phyloP scores from a whole-genome alignment of 2,329 filamentous ascomycete species.

The Madurella fahalii region DNA sequence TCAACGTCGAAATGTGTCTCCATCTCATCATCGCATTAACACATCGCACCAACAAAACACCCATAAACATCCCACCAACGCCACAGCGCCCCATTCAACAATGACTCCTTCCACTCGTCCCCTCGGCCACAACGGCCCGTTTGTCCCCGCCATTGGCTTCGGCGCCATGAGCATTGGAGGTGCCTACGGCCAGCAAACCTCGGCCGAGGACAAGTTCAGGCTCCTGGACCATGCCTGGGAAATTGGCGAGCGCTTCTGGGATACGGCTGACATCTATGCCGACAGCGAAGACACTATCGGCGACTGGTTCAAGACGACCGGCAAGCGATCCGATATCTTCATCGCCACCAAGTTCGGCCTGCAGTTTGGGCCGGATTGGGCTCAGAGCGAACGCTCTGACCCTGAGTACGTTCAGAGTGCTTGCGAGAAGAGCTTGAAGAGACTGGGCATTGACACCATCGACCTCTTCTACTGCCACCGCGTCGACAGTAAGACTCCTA shows the following conservation, averaged over 20 bases:
- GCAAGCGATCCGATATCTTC: constrained; percentile 43
- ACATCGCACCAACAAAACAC: too few relatives aligned
- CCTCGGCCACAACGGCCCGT: constrained; percentile 14
- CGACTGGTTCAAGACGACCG: constrained; percentile 41
- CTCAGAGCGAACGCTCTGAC: too few relatives aligned
- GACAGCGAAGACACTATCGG: constrained; percentile 40
- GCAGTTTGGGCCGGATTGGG: constrained; percentile 19
- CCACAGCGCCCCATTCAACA: too few relatives aligned
- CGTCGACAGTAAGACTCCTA: constrained; percentile 11
- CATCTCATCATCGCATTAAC: too few relatives aligned
- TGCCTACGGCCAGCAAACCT: neutral
- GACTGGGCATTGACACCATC: constrained; percentile 47
- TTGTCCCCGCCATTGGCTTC: constrained; percentile 14
- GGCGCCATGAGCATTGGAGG: constrained; percentile 13
- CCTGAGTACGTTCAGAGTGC: constrained; percentile 25
- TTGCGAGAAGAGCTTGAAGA: constrained; percentile 37
- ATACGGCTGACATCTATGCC: constrained; percentile 17
- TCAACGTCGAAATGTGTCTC: too few relatives aligned
- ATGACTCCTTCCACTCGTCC: too few relatives aligned
- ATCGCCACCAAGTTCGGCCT: constrained; percentile 39
- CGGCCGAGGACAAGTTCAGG: constrained; percentile 4
- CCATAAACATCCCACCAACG: too few relatives aligned
- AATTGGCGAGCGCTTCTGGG: constrained; percentile 15
- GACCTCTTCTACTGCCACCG: constrained; percentile 9
- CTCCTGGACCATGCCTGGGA: constrained; percentile 15